phyloP scores from a whole-genome alignment of 768 basidiomycete species.

The Suillus sp. region DNA sequence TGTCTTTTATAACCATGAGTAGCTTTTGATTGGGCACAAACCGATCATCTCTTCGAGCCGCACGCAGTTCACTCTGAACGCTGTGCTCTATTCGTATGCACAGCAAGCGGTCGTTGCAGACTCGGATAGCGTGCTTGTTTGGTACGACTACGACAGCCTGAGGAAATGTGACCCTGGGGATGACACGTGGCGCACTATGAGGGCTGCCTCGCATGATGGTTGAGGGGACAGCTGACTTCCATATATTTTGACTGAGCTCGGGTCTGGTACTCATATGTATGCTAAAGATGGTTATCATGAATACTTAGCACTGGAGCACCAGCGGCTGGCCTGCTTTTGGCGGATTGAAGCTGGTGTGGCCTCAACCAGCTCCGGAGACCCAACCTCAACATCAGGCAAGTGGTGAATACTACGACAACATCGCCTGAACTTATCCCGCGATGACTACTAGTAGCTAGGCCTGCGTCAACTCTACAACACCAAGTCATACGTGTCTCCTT shows the following conservation, averaged over 20 bases:
- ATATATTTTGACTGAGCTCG: background rate
- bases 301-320: no score
- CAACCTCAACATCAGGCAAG: background rate
- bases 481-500: background rate
- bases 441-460: background rate
- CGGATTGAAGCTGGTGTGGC: background rate
- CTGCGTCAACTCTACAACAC: background rate
- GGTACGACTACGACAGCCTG: constrained; percentile 76
- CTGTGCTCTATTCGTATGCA: constrained; percentile 63
- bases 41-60: constrained; percentile 40
- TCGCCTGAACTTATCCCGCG: background rate
- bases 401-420: background rate
- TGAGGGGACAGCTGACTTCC: background rate
- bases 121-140: constrained; percentile 65
- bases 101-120: constrained; percentile 67
- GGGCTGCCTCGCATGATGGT: background rate
- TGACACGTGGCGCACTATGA: constrained; percentile 40
- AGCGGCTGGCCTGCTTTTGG: background rate
- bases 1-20: constrained; percentile 12
- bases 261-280: background rate
- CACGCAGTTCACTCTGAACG: constrained; percentile 52
- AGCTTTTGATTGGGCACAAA: constrained; percentile 69
- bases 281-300: background rate
- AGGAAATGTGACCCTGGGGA: constrained; percentile 66
- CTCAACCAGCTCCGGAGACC: background rate